Evolutionary conservation across 208 protist species (phyloP).

Genomic region (Leishmania martiniquensis): DNA sequence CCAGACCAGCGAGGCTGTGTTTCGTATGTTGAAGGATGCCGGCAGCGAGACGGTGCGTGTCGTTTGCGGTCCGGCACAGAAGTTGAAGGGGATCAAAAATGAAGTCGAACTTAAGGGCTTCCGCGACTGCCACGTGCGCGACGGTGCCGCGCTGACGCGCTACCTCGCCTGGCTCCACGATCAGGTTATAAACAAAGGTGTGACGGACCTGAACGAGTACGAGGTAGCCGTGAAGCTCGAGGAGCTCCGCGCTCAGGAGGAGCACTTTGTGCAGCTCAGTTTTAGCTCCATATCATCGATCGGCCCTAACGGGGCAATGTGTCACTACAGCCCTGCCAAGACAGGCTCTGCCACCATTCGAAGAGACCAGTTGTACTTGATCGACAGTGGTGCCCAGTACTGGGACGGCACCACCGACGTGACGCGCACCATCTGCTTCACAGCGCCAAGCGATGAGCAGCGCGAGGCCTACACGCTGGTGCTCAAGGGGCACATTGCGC

Average conservation of each 20-base stretch:
- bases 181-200: constrained; percentile 51
- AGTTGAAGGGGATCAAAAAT: constrained; percentile 94
- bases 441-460: constrained; percentile 54
- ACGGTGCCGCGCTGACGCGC: constrained; percentile 91
- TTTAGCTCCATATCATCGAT: constrained; percentile 94
- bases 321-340: constrained; percentile 92
- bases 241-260: constrained; percentile 68
- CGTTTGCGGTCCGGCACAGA: constrained; percentile 68
- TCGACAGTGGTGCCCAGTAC: constrained; percentile 97
- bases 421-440: constrained; percentile 96
- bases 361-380: constrained; percentile 89
- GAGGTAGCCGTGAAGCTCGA: constrained; percentile 80
- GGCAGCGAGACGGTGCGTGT: constrained; percentile 46
- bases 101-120: constrained; percentile 91
- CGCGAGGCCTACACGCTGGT: constrained; percentile 95
- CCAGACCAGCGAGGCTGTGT: constrained; percentile 78
- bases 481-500: constrained; percentile 94
- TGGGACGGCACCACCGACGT: constrained; percentile 97
- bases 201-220: constrained; percentile 86
- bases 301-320: constrained; percentile 94
- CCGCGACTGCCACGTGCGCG: constrained; percentile 91
- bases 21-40: constrained; percentile 35
- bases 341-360: constrained; percentile 67
- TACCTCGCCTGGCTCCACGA: constrained; percentile 94
- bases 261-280: constrained; percentile 89